Evolutionary conservation across 2,329 filamentous ascomycete genomes (phyloP).

Genomic region (Beauveria pseudobassiana): DNA sequence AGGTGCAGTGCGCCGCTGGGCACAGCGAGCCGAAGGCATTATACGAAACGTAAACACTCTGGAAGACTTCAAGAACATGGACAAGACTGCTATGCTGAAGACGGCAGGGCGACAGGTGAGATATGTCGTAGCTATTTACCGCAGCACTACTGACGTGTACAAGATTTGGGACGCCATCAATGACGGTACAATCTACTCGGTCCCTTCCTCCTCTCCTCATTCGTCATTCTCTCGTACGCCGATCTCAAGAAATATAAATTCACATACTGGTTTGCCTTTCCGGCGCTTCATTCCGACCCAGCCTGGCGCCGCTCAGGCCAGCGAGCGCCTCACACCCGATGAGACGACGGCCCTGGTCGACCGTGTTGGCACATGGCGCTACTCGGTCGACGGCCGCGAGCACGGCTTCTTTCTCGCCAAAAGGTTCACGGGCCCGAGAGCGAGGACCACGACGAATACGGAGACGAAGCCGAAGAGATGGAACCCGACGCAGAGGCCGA

Average conservation of each 20-base stretch:
- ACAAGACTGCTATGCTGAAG: conserved; percentile 71
- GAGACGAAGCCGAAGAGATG: conserved; percentile 18
- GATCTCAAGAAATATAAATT: conserved; percentile 97
- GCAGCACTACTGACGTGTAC: background rate
- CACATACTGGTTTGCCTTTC: conserved; percentile 97
- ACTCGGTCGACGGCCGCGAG: conserved; percentile 72
- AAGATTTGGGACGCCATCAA: conserved; percentile 98
- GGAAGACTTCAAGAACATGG: conserved; percentile 80
- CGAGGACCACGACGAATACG: conserved; percentile 15
- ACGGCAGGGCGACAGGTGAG: conserved; percentile 70
- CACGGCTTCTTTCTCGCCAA: conserved; percentile 96
- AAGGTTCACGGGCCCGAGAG: conserved; percentile 42
- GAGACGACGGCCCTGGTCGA: conserved; percentile 79
- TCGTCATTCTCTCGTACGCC: conserved; percentile 83
- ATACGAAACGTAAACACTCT: conserved; percentile 96
- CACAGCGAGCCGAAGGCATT: conserved; percentile 75
- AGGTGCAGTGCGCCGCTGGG: conserved; percentile 54
- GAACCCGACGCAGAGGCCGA: conserved; percentile 40
- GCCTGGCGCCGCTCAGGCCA: conserved; percentile 61
- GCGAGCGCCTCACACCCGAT: conserved; percentile 49
- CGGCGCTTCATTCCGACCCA: conserved; percentile 82
- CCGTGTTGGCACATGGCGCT: conserved; percentile 79
- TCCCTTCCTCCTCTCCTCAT: conserved; percentile 88
- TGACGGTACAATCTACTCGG: conserved; percentile 92
- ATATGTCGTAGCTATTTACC: background rate